A percentile compares a stretch with the other conserved stretches of the same genome.
Conservation (phyloP, 2,329 filamentous ascomycete genomes). For the Phymatotrichopsis omnivora region DNA sequence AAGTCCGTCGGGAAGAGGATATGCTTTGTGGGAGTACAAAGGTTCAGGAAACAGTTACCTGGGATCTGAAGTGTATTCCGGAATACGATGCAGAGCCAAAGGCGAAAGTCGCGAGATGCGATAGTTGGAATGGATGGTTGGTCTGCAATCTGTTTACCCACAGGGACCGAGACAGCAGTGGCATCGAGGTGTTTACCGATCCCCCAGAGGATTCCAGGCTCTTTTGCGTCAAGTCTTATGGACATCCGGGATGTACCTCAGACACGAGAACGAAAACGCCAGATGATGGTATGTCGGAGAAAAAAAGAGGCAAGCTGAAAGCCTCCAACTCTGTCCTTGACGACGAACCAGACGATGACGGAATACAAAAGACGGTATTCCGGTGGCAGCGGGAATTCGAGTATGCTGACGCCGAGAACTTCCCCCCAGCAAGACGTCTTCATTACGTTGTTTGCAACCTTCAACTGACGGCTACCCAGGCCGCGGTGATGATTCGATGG, state of each 20-base stretch:
- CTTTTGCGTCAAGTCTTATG: conserved; percentile 26
- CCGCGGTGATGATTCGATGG: conserved; percentile 28
- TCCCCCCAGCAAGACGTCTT: conserved; percentile 11
- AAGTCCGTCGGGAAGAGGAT: conserved; percentile 13
- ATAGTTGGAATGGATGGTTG: conserved; percentile 20
- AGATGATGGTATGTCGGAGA: conserved; percentile 9
- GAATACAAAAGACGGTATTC: conserved; percentile 13
- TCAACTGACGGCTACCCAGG: conserved; percentile 25
- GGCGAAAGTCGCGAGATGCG: conserved; percentile 28
- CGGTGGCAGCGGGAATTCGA: conserved; percentile 23
- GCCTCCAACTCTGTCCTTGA: conserved; percentile 4
- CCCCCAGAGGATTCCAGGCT: conserved; percentile 28
- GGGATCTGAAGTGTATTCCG: conserved; percentile 28
- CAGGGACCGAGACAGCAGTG: conserved; percentile 21
- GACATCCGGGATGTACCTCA: conserved; percentile 8
- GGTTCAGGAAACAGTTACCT: conserved; percentile 23
- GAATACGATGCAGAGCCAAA: conserved; percentile 27
- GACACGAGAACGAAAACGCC: not conserved
- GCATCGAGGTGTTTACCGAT: conserved; percentile 23
- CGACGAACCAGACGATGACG: not conserved
- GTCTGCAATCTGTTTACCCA: conserved; percentile 30
- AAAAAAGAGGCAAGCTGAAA: conserved; percentile 15
- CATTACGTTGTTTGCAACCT: conserved; percentile 29
- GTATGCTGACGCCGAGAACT: conserved; percentile 17
- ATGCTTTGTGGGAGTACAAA: conserved; percentile 2